phyloP scores from a whole-genome alignment of 257 asterid species.

The Agastache rugosa region DNA sequence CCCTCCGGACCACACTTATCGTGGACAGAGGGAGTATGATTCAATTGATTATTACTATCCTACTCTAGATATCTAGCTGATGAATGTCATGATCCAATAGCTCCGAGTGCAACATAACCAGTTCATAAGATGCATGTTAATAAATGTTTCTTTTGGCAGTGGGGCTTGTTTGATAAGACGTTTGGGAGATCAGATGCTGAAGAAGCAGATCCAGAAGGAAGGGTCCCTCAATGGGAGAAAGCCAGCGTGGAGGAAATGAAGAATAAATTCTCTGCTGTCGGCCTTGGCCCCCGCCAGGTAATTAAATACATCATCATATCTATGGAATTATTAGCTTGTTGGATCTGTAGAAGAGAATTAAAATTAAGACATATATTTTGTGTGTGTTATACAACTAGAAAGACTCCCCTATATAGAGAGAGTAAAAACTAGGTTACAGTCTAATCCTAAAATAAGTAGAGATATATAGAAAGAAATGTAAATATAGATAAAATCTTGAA shows the following conservation, averaged over 20 bases:
- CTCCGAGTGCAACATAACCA: not conserved
- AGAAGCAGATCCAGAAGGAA: constrained; percentile 92
- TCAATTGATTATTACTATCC: not conserved
- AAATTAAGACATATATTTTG: too few relatives aligned
- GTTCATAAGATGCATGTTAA: constrained; percentile 5
- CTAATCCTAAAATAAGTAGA: too few relatives aligned
- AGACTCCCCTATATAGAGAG: too few relatives aligned
- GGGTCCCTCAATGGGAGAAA: constrained; percentile 87
- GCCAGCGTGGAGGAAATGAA: constrained; percentile 79
- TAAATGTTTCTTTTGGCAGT: constrained; percentile 44
- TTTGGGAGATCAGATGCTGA: constrained; percentile 86
- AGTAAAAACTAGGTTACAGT: too few relatives aligned
- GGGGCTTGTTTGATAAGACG: constrained; percentile 85
- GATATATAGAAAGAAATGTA: too few relatives aligned
- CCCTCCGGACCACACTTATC: too few relatives aligned
- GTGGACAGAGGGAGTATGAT: too few relatives aligned
- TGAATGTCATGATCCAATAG: not conserved
- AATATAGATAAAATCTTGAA: too few relatives aligned
- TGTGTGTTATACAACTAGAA: too few relatives aligned
- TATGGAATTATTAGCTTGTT: not conserved
- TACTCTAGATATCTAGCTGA: not conserved
- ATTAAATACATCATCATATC: not conserved
- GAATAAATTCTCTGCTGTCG: constrained; percentile 72
- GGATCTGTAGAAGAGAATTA: not conserved
- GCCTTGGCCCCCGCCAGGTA: constrained; percentile 97